These are phyloP conservation scores for Rhizopus arrhizus DNA, from an alignment of 371 early-diverging fungal species.

Conservation along the genomic window DNA sequence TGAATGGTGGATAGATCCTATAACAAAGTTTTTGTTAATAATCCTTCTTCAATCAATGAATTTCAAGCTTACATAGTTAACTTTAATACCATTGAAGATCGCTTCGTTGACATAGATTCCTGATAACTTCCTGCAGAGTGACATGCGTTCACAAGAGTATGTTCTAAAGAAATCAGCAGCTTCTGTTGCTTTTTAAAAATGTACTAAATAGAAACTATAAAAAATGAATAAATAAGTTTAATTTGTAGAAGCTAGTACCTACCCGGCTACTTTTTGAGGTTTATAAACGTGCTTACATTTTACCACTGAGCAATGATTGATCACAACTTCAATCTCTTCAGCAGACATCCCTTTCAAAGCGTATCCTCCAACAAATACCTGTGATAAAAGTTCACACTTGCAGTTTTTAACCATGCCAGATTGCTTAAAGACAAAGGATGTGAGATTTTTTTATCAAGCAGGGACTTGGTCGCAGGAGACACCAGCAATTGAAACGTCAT, in stretches of 20 bases:
- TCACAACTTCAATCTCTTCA: constrained; percentile 5
- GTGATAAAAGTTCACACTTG: constrained; percentile 1
- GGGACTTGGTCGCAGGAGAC: too few species aligned
- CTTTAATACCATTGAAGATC: constrained; percentile 1
- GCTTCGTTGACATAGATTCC: neutral
- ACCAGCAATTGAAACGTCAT: too few species aligned
- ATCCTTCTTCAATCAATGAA: constrained; percentile 5
- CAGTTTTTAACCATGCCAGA: constrained; percentile 5
- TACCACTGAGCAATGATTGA: constrained; percentile 7
- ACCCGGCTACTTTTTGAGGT: constrained; percentile 3
- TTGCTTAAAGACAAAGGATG: too few species aligned
- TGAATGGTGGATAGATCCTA: constrained; percentile 2
- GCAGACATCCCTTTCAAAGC: constrained; percentile 2
- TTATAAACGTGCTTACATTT: constrained; percentile 10
- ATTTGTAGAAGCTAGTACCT: constrained; percentile 5
- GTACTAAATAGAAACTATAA: neutral
- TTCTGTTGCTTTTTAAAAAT: neutral
- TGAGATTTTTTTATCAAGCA: too few species aligned
- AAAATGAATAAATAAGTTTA: constrained; percentile 1
- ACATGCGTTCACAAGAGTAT: neutral
- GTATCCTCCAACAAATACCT: constrained; percentile 4
- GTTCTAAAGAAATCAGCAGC: neutral
- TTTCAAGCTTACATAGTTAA: constrained; percentile 4
- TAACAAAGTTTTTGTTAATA: constrained; percentile 8
- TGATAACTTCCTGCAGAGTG: constrained; percentile 2